A percentile compares a stretch with the other conserved stretches of the same genome.
Conservation (phyloP, 306 rosid genomes). For the Quercus aquifolioides region DNA sequence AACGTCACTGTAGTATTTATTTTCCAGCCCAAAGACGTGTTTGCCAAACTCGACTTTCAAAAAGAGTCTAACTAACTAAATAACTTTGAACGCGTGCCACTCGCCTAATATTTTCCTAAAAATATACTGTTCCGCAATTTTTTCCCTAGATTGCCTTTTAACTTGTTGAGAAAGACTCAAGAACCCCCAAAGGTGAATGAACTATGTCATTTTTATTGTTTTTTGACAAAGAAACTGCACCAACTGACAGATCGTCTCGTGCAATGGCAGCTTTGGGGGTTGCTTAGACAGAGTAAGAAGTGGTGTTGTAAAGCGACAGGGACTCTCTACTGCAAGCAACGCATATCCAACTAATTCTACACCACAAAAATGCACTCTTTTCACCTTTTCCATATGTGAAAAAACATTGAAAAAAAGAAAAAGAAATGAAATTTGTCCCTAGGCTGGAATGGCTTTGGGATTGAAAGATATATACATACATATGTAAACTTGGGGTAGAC, state of each 20-base stretch:
- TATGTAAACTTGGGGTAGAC: no score
- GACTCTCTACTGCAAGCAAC: conserved; percentile 45
- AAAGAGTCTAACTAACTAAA: no score
- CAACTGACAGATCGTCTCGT: conserved; percentile 35
- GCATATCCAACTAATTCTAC: conserved; percentile 15
- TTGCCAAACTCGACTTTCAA: no score
- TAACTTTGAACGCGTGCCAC: no score
- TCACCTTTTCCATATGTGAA: not conserved
- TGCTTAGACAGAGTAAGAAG: conserved; percentile 52
- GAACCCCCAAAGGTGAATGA: not conserved
- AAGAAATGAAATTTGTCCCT: no score
- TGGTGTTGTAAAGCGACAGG: conserved; percentile 31
- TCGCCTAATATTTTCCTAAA: no score
- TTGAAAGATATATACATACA: no score
- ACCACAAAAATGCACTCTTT: not conserved
- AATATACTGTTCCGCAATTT: no score
- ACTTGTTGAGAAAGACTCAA: conserved; percentile 28
- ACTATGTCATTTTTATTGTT: not conserved
- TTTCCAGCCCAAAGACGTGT: no score
- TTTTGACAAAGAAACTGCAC: conserved; percentile 16
- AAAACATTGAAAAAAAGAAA: no score
- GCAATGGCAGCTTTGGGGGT: conserved; percentile 65
- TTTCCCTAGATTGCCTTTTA: conserved; percentile 22
- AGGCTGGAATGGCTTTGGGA: no score
- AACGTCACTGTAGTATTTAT: no score